A percentile compares a stretch with the other conserved stretches of the same genome.
These are phyloP conservation scores for Lachancea fermentati DNA, from an alignment of 805 yeast species.

Conservation along the genomic window DNA sequence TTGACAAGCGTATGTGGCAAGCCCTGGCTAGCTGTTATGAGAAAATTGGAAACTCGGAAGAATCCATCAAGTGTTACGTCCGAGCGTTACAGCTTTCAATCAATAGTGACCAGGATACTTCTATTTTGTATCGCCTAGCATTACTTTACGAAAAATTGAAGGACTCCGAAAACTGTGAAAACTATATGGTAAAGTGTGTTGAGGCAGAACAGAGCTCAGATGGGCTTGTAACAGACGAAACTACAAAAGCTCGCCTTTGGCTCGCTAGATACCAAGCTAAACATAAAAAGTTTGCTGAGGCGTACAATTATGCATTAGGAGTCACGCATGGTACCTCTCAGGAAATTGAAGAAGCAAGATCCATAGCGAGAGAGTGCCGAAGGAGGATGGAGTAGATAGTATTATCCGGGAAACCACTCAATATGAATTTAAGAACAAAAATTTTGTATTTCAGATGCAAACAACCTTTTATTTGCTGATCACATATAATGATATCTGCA, in stretches of 20 bases:
- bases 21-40: constrained; percentile 89
- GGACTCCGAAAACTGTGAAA: constrained; percentile 47
- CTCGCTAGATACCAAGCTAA: constrained; percentile 64
- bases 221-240: constrained; percentile 60
- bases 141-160: constrained; percentile 52
- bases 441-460: too few relatives aligned
- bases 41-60: constrained; percentile 60
- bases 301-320: constrained; percentile 68
- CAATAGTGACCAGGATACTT: constrained; percentile 49
- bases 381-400: constrained; percentile 36
- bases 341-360: constrained; percentile 84
- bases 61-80: constrained; percentile 75
- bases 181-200: constrained; percentile 58
- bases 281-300: constrained; percentile 53
- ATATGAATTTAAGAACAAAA: too few relatives aligned
- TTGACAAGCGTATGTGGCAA: constrained; percentile 93
- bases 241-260: constrained; percentile 81
- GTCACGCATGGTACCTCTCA: constrained; percentile 70
- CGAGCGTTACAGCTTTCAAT: constrained; percentile 58
- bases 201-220: constrained; percentile 52
- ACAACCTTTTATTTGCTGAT: too few relatives aligned
- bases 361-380: constrained; percentile 74
- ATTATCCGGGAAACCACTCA: too few relatives aligned
- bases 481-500: too few relatives aligned
- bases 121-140: constrained; percentile 59